phyloP scores from a whole-genome alignment of 2,329 filamentous ascomycete species.

The Triangularia verruculosa region DNA sequence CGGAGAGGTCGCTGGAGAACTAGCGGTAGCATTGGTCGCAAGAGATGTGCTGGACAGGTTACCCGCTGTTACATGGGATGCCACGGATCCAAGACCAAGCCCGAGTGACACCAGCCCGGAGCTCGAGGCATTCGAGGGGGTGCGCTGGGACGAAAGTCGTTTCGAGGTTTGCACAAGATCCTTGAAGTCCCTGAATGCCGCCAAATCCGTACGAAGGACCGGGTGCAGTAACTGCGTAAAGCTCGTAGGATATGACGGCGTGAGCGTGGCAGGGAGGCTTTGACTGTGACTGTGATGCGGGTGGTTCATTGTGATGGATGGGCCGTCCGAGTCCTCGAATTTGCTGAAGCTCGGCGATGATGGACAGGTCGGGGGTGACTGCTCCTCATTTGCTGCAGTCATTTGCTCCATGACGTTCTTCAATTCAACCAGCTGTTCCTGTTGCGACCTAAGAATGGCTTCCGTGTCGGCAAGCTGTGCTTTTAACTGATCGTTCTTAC shows the following conservation, averaged over 20 bases:
- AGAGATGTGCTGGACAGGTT: conserved; percentile 62
- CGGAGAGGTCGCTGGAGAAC: conserved; percentile 50
- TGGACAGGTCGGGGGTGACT: conserved; percentile 68
- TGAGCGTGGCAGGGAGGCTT: conserved; percentile 42
- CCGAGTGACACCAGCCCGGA: conserved; percentile 39
- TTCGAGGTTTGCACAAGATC: conserved; percentile 69
- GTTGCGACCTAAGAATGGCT: conserved; percentile 78
- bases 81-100: conserved; percentile 36
- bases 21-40: conserved; percentile 42
- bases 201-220: conserved; percentile 76
- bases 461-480: conserved; percentile 85
- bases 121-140: conserved; percentile 59
- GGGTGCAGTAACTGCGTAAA: conserved; percentile 82
- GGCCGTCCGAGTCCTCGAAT: conserved; percentile 56
- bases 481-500: conserved; percentile 83
- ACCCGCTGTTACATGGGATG: conserved; percentile 36
- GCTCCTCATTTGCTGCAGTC: conserved; percentile 69
- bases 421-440: conserved; percentile 87
- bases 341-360: conserved; percentile 76
- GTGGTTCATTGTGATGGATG: conserved; percentile 34
- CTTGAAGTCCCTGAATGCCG: conserved; percentile 80
- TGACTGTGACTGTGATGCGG: conserved; percentile 21
- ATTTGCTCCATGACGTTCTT: conserved; percentile 92
- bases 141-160: conserved; percentile 53
- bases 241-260: conserved; percentile 61